Evolutionary conservation across 768 basidiomycete genomes (phyloP), one percentile per base, ranked within the genome.

Genomic region (Leccinum rimulosum): DNA sequence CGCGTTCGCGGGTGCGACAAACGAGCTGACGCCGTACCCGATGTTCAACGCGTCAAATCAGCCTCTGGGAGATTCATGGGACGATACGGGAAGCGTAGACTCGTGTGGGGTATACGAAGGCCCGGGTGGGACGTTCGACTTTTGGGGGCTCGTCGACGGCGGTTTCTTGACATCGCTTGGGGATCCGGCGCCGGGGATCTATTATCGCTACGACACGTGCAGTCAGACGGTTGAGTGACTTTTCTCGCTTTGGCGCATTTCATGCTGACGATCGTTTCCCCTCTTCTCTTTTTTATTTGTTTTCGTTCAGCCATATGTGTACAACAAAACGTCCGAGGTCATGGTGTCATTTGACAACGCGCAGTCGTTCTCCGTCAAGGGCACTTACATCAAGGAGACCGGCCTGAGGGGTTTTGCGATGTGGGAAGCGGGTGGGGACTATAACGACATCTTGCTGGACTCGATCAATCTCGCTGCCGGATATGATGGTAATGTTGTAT

Each of bases 391-490:
- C 65, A 77, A 78, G 52, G 61, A 70, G 19, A 70, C 72, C 27
- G 81, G 80, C 6, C 70, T 89, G 27, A 75, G 75, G 54, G 88
- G 88, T 6, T 89, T 89, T 68, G 76, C 84, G 3, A 81, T 87
- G 73, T 88, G 87, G 86, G 86, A 89, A 69, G 80, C 84, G 43
- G 86, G 82, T 31, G 84, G 84, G 10, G 88, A 89, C 71, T 80
- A 73, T 53, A 70, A 84, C 43, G 79, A 89, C 68, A 77, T 80
- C 17, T 73, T 91, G 47, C 74, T 89, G 4, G 77, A 87, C 69
- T 75, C 87, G 4, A 85, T 89, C 49, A 60, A 38, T 47, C 27
- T 12, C 35, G 15, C 52, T 6, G 38, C 52, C 11, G 54, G 50
- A 27, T 47, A 51, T 25, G 49, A 50, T 7, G 8, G 19, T 50